Evolutionary conservation across 2,329 filamentous ascomycete species (phyloP).

Genomic region (Colletotrichum sp.): DNA sequence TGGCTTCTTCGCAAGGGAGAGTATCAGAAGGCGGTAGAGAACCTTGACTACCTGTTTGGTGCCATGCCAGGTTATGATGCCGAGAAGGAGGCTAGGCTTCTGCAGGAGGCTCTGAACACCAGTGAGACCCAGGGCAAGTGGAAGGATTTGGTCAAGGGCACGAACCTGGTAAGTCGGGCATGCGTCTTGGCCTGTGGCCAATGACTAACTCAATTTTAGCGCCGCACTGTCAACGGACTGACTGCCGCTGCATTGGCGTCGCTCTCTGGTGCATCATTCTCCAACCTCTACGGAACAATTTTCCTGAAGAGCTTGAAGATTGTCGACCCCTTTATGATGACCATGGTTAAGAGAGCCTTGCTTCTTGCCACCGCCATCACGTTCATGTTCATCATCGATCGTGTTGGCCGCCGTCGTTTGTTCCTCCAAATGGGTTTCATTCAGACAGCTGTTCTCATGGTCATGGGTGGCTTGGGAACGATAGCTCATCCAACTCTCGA

Average conservation of each 20-base stretch:
- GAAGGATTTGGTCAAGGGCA: slow-evolving; percentile 14
- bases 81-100: slow-evolving; percentile 19
- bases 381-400: slow-evolving; percentile 24
- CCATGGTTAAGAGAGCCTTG: slow-evolving; percentile 24
- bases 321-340: slow-evolving; percentile 30
- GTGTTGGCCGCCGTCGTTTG: slow-evolving; percentile 2
- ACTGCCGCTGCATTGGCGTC: slow-evolving; percentile 8
- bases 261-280: slow-evolving; percentile 25
- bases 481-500: slow-evolving; percentile 6
- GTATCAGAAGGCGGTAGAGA: slow-evolving; percentile 17
- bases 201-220: not conserved
- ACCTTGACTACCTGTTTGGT: slow-evolving; percentile 20
- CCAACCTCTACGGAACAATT: slow-evolving; percentile 25
- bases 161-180: not conserved
- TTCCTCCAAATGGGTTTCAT: slow-evolving; percentile 24
- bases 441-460: slow-evolving; percentile 25
- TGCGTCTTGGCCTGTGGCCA: no score
- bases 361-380: slow-evolving; percentile 21
- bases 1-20: slow-evolving; percentile 29
- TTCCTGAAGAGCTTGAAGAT: slow-evolving; percentile 25
- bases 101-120: slow-evolving; percentile 16
- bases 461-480: slow-evolving; percentile 28
- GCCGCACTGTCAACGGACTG: slow-evolving; percentile 14
- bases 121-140: slow-evolving; percentile 4
- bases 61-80: slow-evolving; percentile 18